Evolutionary conservation across 1,284 basidiomycete genomes (phyloP).

Genomic region (Ceratobasidium papillatum): DNA sequence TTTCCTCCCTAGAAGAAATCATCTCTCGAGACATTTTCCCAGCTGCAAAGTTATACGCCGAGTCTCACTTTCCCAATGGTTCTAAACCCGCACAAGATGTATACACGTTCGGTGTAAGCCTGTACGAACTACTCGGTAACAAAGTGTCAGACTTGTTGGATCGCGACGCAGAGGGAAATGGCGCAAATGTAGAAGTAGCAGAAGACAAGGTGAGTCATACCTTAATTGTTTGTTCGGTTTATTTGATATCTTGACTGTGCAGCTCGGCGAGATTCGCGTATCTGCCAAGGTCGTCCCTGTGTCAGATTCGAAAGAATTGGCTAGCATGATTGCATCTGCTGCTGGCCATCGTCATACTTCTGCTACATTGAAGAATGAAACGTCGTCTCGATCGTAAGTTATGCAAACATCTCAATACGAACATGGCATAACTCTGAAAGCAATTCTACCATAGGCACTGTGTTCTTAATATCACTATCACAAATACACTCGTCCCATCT

Average conservation of each 20-base stretch:
- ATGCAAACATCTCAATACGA: too few relatives aligned
- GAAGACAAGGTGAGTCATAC: conserved; percentile 20
- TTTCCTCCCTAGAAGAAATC: conserved; percentile 38
- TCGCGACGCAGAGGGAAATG: conserved; percentile 18
- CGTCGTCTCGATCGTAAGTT: conserved; percentile 34
- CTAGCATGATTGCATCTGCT: conserved; percentile 8
- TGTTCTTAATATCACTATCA: conserved; percentile 51
- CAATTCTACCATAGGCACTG: conserved; percentile 52
- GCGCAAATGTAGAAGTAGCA: conserved; percentile 24
- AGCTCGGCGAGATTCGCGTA: conserved; percentile 32
- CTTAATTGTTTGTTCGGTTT: not conserved
- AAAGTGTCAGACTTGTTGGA: conserved; percentile 30
- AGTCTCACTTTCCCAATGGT: conserved; percentile 19
- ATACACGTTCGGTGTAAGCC: conserved; percentile 25
- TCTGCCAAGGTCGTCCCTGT: conserved; percentile 30
- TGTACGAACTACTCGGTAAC: conserved; percentile 36
- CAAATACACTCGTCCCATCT: conserved; percentile 51
- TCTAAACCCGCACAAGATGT: conserved; percentile 11
- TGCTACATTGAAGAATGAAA: conserved; percentile 50
- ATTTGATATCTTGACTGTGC: not conserved
- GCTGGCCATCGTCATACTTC: conserved; percentile 50
- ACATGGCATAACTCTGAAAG: conserved; percentile 29
- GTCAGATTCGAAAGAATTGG: conserved; percentile 7
- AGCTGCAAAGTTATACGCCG: conserved; percentile 18
- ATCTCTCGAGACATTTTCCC: conserved; percentile 27